phyloP scores from a whole-genome alignment of 768 basidiomycete genomes.

The Russula brevipes region DNA sequence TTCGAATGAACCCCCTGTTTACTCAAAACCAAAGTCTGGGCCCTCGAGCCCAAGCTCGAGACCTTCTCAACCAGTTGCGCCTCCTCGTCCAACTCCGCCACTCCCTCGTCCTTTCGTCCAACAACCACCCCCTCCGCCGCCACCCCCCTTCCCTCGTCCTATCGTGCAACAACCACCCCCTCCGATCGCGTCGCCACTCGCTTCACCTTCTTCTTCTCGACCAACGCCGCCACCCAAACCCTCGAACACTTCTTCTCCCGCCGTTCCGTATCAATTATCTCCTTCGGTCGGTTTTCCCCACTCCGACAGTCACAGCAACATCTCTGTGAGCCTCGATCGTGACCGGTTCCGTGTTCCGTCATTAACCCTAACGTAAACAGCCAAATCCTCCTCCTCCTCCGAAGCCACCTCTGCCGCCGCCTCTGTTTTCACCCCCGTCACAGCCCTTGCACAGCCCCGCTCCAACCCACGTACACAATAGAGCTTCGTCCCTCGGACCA shows the following conservation, averaged over 20 bases:
- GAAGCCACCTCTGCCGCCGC: constrained; percentile 36
- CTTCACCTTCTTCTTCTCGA: constrained; percentile 27
- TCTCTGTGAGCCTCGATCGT: constrained; percentile 18
- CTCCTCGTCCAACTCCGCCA: constrained; percentile 27
- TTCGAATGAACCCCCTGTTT: constrained; percentile 82
- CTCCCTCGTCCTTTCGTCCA: constrained; percentile 15
- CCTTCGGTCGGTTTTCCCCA: constrained; percentile 4
- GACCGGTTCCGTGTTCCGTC: constrained; percentile 13
- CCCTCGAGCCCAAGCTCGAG: constrained; percentile 15
- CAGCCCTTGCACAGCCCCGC: constrained; percentile 23
- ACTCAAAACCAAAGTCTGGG: constrained; percentile 62
- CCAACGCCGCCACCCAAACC: constrained; percentile 24
- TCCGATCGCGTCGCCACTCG: constrained; percentile 18
- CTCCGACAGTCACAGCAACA: constrained; percentile 12
- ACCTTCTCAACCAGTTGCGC: constrained; percentile 23
- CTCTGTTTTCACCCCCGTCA: constrained; percentile 33
- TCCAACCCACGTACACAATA: constrained; percentile 24
- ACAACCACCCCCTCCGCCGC: not conserved
- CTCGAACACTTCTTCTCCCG: constrained; percentile 4
- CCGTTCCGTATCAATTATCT: not conserved
- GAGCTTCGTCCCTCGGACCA: constrained; percentile 23
- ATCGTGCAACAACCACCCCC: constrained; percentile 7
- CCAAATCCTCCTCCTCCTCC: constrained; percentile 27
- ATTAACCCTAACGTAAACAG: constrained; percentile 24
- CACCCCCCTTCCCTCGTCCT: constrained; percentile 24